phyloP scores from a whole-genome alignment of 768 basidiomycete species.

The Auriscalpium orientale region DNA sequence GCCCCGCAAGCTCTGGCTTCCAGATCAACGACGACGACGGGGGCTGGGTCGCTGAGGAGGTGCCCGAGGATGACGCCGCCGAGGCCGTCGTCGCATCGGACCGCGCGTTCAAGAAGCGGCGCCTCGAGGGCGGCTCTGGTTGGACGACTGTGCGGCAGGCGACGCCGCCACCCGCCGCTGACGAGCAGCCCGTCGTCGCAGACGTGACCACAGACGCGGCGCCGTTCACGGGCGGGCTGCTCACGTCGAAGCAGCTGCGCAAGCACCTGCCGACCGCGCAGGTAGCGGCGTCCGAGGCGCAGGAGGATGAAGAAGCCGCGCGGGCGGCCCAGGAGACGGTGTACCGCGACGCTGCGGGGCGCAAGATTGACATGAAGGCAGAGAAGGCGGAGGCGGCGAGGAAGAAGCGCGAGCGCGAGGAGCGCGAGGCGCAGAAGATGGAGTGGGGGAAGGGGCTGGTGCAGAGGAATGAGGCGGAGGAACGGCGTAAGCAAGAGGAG shows the following conservation, averaged over 20 bases:
- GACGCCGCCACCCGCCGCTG: slow-evolving; percentile 48
- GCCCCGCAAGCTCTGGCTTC: background rate
- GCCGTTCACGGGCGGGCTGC: slow-evolving; percentile 65
- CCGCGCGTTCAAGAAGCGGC: slow-evolving; percentile 74
- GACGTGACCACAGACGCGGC: slow-evolving; percentile 30
- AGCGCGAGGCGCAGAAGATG: slow-evolving; percentile 87
- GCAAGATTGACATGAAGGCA: slow-evolving; percentile 83
- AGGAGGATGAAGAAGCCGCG: slow-evolving; percentile 44
- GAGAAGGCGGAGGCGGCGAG: slow-evolving; percentile 79
- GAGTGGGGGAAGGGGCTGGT: slow-evolving; percentile 97
- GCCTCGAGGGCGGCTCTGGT: slow-evolving; percentile 45
- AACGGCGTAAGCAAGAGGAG: slow-evolving; percentile 55
- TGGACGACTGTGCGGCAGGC: slow-evolving; percentile 62
- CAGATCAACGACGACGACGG: slow-evolving; percentile 58
- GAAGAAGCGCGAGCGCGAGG: slow-evolving; percentile 72
- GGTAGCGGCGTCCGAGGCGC: slow-evolving; percentile 23
- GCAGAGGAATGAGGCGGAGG: slow-evolving; percentile 76
- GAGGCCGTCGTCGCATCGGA: slow-evolving; percentile 70
- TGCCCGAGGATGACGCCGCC: slow-evolving; percentile 47
- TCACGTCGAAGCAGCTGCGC: slow-evolving; percentile 69
- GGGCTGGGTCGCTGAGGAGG: slow-evolving; percentile 51
- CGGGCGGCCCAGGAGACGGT: slow-evolving; percentile 80
- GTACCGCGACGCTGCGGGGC: slow-evolving; percentile 85
- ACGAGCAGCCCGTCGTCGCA: slow-evolving; percentile 63
- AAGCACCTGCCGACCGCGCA: slow-evolving; percentile 43